These are phyloP conservation scores for Penicillium diatomitis DNA, from an alignment of 495 filamentous ascomycete species.

Conservation along the genomic window DNA sequence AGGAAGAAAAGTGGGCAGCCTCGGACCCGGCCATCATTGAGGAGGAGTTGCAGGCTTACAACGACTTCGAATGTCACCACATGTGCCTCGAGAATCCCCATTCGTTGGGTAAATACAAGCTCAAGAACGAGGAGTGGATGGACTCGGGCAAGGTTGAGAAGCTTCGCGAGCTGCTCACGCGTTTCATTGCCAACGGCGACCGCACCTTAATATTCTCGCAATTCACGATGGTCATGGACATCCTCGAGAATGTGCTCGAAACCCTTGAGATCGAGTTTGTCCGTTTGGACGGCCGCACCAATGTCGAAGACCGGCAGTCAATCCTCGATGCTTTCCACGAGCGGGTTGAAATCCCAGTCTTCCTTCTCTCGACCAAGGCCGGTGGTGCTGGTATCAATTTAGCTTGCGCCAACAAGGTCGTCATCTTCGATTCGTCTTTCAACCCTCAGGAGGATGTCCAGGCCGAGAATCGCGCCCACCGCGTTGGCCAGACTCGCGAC, in stretches of 20 bases:
- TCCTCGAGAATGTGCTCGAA: constrained; percentile 74
- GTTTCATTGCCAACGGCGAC: constrained; percentile 75
- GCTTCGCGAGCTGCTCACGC: constrained; percentile 59
- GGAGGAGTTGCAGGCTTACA: constrained; percentile 61
- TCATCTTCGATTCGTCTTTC: constrained; percentile 92
- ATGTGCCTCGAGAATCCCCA: constrained; percentile 63
- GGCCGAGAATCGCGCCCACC: constrained; percentile 92
- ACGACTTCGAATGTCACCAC: constrained; percentile 75
- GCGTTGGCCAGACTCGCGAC: constrained; percentile 80
- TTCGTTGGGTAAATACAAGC: constrained; percentile 58
- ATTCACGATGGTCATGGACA: constrained; percentile 85
- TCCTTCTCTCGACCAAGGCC: constrained; percentile 85
- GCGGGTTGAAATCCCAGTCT: constrained; percentile 71
- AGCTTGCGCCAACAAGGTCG: constrained; percentile 89
- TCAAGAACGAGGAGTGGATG: constrained; percentile 77
- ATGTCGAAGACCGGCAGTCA: constrained; percentile 72
- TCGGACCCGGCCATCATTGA: constrained; percentile 57
- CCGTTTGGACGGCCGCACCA: constrained; percentile 76
- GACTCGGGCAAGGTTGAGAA: constrained; percentile 82
- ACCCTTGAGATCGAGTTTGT: constrained; percentile 65
- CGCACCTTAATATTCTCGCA: constrained; percentile 83
- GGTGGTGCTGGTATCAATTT: constrained; percentile 95
- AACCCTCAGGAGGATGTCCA: constrained; percentile 96
- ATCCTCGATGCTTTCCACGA: constrained; percentile 74
- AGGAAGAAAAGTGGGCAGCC: constrained; percentile 48